Base-by-base conservation (phyloP, 345 rosid species). In the Sonneratia caseolaris region DNA sequence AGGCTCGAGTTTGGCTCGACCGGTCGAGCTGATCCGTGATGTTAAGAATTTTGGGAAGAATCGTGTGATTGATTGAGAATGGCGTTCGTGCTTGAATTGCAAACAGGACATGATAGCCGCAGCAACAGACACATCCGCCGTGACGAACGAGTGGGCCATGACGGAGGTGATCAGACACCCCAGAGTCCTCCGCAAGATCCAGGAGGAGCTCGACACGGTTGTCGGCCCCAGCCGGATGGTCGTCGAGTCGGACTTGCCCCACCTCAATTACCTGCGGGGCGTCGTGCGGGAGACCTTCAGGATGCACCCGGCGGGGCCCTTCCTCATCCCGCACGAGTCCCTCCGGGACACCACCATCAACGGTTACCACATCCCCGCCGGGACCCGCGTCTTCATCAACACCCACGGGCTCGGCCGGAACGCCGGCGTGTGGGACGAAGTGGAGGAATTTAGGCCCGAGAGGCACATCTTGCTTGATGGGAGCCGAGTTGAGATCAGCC, bases 61-160 rank as follows among this genome's bases (percentile, higher is more conserved):
- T 27, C 32, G 32, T 27, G 32, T 45, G 8, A 40, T 71, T 45
- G 12, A 1, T 40, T 0, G 35, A 21, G 32, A 35, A 12, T 61
- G 49, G 14, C 42, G 56, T 6, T 38, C n/a, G 7, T 24, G 53
- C 37, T 10, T 1, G 40, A 19, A 45, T 64, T 32, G 9, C 40
- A 27, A 15, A 22, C 69, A 92, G 97, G 98, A 94, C 68, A 93
- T 91, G 98, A 89, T 94, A 71, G 96, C 96, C 4, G 97, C 98
- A 0, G 98, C 97, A 12, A 94, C 98, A 0, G 97, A 94, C 21
- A 94, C 98, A 1, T 94, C 98, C 6, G 97, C 96, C 1, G 97
- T 94, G 72, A 94, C 96, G 37, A 91, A 87, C 69, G 98, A 94
- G 81, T 94, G 98, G 98, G 95, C 96, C 48, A 89, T 94, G 98